phyloP scores from a whole-genome alignment of 345 rosid genomes.

The Ceriops tagal region DNA sequence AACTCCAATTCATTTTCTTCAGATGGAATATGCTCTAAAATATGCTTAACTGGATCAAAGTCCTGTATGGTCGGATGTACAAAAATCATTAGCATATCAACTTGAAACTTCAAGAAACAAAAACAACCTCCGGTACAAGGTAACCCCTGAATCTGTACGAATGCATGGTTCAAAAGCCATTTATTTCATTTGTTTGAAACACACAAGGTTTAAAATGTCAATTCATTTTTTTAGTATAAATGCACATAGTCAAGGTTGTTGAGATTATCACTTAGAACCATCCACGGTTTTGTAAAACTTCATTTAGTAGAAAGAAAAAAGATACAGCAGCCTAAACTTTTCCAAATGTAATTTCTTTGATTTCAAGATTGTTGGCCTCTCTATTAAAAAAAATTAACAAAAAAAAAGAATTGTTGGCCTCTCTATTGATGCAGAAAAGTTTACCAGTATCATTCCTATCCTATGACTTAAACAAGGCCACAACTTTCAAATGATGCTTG shows the following conservation, averaged over 20 bases:
- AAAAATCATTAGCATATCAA: slow-evolving; percentile 11
- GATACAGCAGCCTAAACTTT: too few relatives aligned
- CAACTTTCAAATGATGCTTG: too few relatives aligned
- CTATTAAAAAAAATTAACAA: too few relatives aligned
- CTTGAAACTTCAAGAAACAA: slow-evolving; percentile 9
- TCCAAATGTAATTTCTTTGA: too few relatives aligned
- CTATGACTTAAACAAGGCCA: too few relatives aligned
- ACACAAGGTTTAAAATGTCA: too few relatives aligned
- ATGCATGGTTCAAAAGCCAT: not conserved
- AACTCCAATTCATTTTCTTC: slow-evolving; percentile 61
- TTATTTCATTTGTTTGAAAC: too few relatives aligned
- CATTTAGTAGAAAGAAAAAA: too few relatives aligned
- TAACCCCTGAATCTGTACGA: not conserved
- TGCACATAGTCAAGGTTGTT: not conserved
- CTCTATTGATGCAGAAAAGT: too few relatives aligned
- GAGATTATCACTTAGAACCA: not conserved
- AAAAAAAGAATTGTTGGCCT: too few relatives aligned
- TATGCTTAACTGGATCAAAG: slow-evolving; percentile 82
- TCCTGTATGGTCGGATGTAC: slow-evolving; percentile 45
- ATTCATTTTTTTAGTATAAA: not conserved
- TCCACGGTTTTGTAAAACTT: not conserved
- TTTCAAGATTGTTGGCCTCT: too few relatives aligned
- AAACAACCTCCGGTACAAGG: not conserved
- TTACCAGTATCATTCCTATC: too few relatives aligned
- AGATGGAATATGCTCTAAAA: slow-evolving; percentile 69